Evolutionary conservation across 2,329 filamentous ascomycete species (phyloP), one percentile per base, ranked within the genome.

Genomic region (Byssochlamys sp.): DNA sequence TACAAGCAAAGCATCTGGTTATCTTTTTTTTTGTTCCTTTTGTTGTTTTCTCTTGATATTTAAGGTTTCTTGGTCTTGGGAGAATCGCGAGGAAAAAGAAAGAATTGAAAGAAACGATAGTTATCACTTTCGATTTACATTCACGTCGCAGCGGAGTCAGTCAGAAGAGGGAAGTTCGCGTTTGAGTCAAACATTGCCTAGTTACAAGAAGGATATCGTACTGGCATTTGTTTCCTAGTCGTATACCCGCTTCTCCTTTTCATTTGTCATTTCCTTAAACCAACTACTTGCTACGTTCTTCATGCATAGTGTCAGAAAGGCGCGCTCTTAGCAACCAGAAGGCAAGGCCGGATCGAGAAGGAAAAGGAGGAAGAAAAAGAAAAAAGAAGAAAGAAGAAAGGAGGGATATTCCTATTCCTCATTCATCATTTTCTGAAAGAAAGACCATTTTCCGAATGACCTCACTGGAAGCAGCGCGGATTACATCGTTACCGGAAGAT

Each of bases 401-500:
- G 19, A 19, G 19, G 19, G 19, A 19, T 19, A 19, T 19, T 19
- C 19, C 19, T 19, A 19, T 19, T 19, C n/a, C 45, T 49, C 45
- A 49, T 49, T 11, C 19, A 26, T 26, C 27, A 54, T 11, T n/a
- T 14, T 2, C 10, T 5, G 53, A 54, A 33, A 28, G n/a, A 66
- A 19, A 19, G 19, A 19, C 19, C 65, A 60, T 55, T 24, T 39
- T 55, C 52, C 27, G 53, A 31, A 65, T 59, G 53, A 39, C 35
- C 24, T 12, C 28, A 50, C 65, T 75, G 6, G 64, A 72, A 58
- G 57, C 61, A n/a, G 65, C 63, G 35, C 65, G 67, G 53, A 72
- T 75, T 55, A 61, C 54, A 4, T 62, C 62, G 9, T 59, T 76
- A 39, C 70, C 73, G 0, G 62, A 66, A 2, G 68, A 67, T 33